A percentile compares a stretch with the other conserved stretches of the same genome.
Conservation (phyloP, 345 rosid species). For the Lepidium sativum region DNA sequence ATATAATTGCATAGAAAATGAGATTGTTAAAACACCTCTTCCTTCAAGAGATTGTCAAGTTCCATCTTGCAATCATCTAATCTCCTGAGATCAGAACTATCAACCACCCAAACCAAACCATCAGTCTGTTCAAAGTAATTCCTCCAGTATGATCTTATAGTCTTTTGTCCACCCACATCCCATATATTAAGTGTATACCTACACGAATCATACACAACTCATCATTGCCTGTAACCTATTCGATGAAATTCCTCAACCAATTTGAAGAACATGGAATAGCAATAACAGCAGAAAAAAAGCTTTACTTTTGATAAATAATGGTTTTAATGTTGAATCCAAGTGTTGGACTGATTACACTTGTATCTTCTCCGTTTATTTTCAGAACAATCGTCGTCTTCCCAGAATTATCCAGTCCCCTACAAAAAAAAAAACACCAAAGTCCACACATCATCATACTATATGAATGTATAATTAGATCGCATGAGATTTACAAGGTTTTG, state of each 20-base stretch:
- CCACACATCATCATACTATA: not conserved
- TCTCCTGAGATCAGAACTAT: slow-evolving; percentile 87
- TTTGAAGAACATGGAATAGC: not conserved
- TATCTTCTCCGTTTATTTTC: slow-evolving; percentile 91
- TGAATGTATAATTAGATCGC: not conserved
- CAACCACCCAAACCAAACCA: slow-evolving; percentile 95
- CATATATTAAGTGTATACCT: slow-evolving; percentile 84
- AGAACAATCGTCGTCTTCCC: slow-evolving; percentile 92
- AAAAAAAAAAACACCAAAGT: not conserved
- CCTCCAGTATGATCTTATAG: slow-evolving; percentile 92
- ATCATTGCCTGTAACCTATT: slow-evolving; percentile 4
- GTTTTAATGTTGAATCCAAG: slow-evolving; percentile 94
- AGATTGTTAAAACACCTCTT: slow-evolving; percentile 51
- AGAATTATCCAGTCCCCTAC: slow-evolving; percentile 86
- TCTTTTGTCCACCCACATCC: slow-evolving; percentile 96
- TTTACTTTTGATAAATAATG: slow-evolving; percentile 60
- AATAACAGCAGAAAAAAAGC: not conserved
- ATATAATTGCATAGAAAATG: not conserved
- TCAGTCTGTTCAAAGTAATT: slow-evolving; percentile 96
- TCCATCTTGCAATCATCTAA: slow-evolving; percentile 90
- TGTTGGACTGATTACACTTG: slow-evolving; percentile 83
- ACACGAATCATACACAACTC: not conserved
- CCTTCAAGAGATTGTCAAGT: slow-evolving; percentile 85
- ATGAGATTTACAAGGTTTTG: not conserved
- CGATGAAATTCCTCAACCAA: not conserved